Base-by-base conservation (phyloP, 1,284 basidiomycete genomes). In the Ustilago loliicola region DNA sequence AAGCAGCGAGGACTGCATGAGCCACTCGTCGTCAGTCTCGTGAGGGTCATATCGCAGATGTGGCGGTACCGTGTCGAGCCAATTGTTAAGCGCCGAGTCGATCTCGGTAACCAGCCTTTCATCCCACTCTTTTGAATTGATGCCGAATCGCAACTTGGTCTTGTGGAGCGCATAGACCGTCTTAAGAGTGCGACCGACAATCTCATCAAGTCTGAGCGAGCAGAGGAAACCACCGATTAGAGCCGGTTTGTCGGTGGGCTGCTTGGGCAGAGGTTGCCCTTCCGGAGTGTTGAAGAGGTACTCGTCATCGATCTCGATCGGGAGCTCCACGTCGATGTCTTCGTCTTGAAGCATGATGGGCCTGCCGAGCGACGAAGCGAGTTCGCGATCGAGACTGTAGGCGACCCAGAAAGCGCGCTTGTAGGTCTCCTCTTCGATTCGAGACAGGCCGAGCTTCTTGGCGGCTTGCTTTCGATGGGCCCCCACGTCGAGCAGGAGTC, bases 321-420 rank as follows among this genome's bases (percentile, higher is more conserved):
- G 81, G 2, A 73, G 63, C 23, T 79, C 81, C 5, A 83, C 55
- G 47, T 84, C 83, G 21, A 84, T 80, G 50, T 84, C 81, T 34
- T 83, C 83, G 50, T 83, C 83, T 34, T 83, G 79, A 17, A 83
- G 62, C 62, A 78, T 74, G 55, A 82, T 66, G 4, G 83, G 83
- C 25, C 83, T 54, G 4, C 83, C 83, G 13, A 84, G 59, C 9
- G 53, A 61, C 1, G 80, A 52, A 21, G 72, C 66, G 25, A 63
- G 30, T 60, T 79, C 80, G 27, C 81, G 81, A 51, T 84, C 82
- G 1, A 81, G 59, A 48, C 70, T 66, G 63, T 84, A 84, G 13
- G 74, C 69, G 3, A 74, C 68, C 82, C 82, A 84, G 36, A 81
- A 84, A 25, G 64, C 30, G 3, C 82, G 75, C 52, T 75, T 76